These are phyloP conservation scores for Candida peoriensis DNA, from an alignment of 805 yeast genomes.

Conservation along the genomic window DNA sequence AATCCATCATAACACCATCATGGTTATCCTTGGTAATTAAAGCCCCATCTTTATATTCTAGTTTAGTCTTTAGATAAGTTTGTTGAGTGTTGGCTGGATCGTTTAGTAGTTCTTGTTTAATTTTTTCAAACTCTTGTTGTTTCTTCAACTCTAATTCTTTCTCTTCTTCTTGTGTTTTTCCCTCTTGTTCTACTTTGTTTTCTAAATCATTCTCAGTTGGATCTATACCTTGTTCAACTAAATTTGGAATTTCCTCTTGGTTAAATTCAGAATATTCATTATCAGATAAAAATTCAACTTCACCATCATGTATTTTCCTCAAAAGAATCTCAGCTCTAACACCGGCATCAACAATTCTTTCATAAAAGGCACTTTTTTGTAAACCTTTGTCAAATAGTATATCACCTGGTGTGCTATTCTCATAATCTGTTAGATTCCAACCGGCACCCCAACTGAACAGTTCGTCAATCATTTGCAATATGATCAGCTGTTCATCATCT, in stretches of 20 bases:
- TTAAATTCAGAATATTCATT: slow-evolving; percentile 25
- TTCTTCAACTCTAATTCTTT: slow-evolving; percentile 17
- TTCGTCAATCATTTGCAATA: slow-evolving; percentile 51
- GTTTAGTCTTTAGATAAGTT: slow-evolving; percentile 58
- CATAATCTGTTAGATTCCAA: slow-evolving; percentile 75
- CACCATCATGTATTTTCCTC: slow-evolving; percentile 62
- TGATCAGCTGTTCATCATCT: slow-evolving; percentile 38
- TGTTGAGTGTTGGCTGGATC: slow-evolving; percentile 64
- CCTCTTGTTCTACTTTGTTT: slow-evolving; percentile 13
- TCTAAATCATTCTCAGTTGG: slow-evolving; percentile 14
- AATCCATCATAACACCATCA: slow-evolving; percentile 97
- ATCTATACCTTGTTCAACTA: slow-evolving; percentile 18
- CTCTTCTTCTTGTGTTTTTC: slow-evolving; percentile 13
- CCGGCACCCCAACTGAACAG: slow-evolving; percentile 87
- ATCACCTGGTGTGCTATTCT: slow-evolving; percentile 82
- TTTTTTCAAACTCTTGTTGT: slow-evolving; percentile 13
- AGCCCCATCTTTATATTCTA: slow-evolving; percentile 64
- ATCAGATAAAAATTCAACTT: slow-evolving; percentile 48
- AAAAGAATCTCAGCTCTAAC: slow-evolving; percentile 82
- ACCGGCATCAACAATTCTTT: slow-evolving; percentile 70
- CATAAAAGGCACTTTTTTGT: slow-evolving; percentile 38
- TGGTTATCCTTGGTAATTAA: slow-evolving; percentile 64
- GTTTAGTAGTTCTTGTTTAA: slow-evolving; percentile 23
- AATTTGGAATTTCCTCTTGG: slow-evolving; percentile 17
- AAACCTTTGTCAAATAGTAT: slow-evolving; percentile 52